Percentiles rank a stretch among this genome's conserved stretches.
Evolutionary conservation across 2,329 filamentous ascomycete genomes (phyloP).

Genomic region (Neonectria ditissima): DNA sequence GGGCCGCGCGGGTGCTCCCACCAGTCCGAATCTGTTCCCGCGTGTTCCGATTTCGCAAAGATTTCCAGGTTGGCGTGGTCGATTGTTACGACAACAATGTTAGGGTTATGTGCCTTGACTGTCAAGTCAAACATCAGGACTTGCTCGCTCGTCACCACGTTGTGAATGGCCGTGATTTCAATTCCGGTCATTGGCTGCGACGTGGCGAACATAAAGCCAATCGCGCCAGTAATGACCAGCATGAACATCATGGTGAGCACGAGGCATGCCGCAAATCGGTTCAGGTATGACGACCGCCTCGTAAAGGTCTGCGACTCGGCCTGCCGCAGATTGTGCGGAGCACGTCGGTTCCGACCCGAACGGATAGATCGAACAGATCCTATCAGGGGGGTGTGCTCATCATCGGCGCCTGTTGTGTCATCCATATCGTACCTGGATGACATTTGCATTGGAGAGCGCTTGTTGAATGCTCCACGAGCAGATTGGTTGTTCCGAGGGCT

Average conservation of each 20-base stretch:
- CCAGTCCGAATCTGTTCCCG: conserved; percentile 76
- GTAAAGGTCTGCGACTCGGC: conserved; percentile 79
- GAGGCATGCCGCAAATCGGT: conserved; percentile 86
- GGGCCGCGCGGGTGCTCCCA: conserved; percentile 56
- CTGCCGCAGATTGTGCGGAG: conserved; percentile 70
- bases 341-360: conserved; percentile 69
- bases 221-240: conserved; percentile 84
- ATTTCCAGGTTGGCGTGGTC: conserved; percentile 90
- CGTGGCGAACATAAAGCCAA: conserved; percentile 90
- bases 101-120: conserved; percentile 91
- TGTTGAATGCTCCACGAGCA: conserved; percentile 51
- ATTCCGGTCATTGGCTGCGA: conserved; percentile 88
- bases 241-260: conserved; percentile 85
- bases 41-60: conserved; percentile 93
- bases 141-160: conserved; percentile 92
- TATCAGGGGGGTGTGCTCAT: conserved; percentile 88
- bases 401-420: conserved; percentile 81
- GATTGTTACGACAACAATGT: conserved; percentile 88
- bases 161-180: conserved; percentile 82
- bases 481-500: conserved; percentile 71
- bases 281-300: conserved; percentile 71
- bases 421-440: conserved; percentile 82
- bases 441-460: conserved; percentile 68
- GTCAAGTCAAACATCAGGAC: conserved; percentile 94
- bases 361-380: conserved; percentile 66